phyloP scores from a whole-genome alignment of 345 rosid species.

The Arabidopsis arenosa region DNA sequence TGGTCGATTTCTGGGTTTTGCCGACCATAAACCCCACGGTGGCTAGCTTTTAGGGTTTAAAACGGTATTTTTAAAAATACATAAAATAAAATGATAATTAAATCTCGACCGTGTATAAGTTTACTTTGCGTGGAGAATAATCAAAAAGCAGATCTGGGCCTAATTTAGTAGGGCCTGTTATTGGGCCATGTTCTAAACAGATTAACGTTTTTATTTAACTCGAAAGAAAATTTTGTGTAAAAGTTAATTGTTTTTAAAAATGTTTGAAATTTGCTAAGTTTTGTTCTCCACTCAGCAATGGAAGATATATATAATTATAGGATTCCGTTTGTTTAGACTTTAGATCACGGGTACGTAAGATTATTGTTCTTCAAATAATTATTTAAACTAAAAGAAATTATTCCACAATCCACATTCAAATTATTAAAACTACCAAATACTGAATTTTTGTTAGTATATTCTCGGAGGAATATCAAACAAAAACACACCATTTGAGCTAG shows the following conservation, averaged over 20 bases:
- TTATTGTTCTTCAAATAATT: constrained; percentile 10
- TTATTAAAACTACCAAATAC: constrained; percentile 31
- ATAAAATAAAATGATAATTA: neutral
- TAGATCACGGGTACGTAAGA: constrained; percentile 16
- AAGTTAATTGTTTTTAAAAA: neutral
- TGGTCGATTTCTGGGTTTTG: constrained; percentile 25
- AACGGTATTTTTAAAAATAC: constrained; percentile 30
- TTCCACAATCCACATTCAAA: constrained; percentile 40
- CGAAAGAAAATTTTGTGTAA: too few relatives aligned
- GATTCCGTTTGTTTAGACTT: constrained; percentile 23
- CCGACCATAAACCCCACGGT: constrained; percentile 51
- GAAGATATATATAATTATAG: neutral
- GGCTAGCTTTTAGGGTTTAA: constrained; percentile 50
- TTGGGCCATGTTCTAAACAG: neutral
- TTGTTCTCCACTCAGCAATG: constrained; percentile 30
- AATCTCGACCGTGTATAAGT: neutral
- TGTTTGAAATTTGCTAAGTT: neutral
- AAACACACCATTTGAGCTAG: constrained; percentile 33
- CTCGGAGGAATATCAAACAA: constrained; percentile 28
- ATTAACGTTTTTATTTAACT: too few relatives aligned
- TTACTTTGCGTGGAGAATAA: constrained; percentile 43
- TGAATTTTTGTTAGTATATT: constrained; percentile 37
- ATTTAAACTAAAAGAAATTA: neutral
- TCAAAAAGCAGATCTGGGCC: constrained; percentile 26
- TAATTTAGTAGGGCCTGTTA: neutral